Conservation (phyloP, 495 filamentous ascomycete genomes). For the Xylaria longipes region DNA sequence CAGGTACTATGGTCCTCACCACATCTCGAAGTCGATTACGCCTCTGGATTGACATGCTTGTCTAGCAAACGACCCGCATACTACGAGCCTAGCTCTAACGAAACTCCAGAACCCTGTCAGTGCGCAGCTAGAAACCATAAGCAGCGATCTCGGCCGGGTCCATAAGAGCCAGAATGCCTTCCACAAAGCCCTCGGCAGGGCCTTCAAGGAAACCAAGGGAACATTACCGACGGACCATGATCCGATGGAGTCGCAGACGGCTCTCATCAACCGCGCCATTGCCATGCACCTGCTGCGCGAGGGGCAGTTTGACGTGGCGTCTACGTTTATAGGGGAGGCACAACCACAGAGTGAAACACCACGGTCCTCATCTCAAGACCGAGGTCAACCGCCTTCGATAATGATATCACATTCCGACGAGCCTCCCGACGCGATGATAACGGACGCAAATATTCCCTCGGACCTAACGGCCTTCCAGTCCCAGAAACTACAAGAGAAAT, state of each 20-base stretch:
- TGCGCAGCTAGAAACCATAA: slow-evolving; percentile 75
- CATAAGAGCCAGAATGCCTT: slow-evolving; percentile 80
- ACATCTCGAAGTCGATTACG: neutral
- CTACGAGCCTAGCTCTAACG: slow-evolving; percentile 71
- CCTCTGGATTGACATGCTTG: slow-evolving; percentile 1
- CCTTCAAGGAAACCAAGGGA: slow-evolving; percentile 39
- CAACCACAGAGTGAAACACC: slow-evolving; percentile 33
- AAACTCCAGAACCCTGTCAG: slow-evolving; percentile 86
- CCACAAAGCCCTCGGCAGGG: slow-evolving; percentile 82
- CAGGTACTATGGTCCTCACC: slow-evolving; percentile 53
- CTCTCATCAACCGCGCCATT: slow-evolving; percentile 88
- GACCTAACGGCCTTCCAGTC: slow-evolving; percentile 67
- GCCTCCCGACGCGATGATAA: slow-evolving; percentile 37
- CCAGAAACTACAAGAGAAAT: slow-evolving; percentile 74
- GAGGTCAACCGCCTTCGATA: slow-evolving; percentile 22
- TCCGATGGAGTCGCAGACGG: slow-evolving; percentile 74
- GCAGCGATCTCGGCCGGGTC: slow-evolving; percentile 79
- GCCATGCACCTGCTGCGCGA: slow-evolving; percentile 96
- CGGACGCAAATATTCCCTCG: slow-evolving; percentile 33
- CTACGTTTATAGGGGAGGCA: slow-evolving; percentile 76
- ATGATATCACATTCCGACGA: slow-evolving; percentile 18
- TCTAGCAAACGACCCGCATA: slow-evolving; percentile 66
- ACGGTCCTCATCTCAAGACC: slow-evolving; percentile 16
- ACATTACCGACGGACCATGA: slow-evolving; percentile 82
- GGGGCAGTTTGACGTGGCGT: slow-evolving; percentile 87